Evolutionary conservation across 768 basidiomycete species (phyloP).

Genomic region (Butyriboletus loyo): DNA sequence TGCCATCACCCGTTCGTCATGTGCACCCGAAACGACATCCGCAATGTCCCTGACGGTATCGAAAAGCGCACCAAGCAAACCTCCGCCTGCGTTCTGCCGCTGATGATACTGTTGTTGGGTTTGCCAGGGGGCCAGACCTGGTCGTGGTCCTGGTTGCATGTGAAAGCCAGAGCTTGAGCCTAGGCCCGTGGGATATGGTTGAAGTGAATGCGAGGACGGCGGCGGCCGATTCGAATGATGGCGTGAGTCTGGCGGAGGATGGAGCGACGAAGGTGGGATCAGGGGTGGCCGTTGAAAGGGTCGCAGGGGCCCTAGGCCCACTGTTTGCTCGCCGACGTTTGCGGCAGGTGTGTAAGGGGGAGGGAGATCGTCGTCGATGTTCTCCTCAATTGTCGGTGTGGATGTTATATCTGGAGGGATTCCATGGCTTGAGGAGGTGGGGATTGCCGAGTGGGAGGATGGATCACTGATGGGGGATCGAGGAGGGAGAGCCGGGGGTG

Average conservation of each 20-base stretch:
- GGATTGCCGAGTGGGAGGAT: neutral
- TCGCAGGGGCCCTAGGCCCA: constrained; percentile 60
- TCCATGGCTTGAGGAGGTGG: neutral
- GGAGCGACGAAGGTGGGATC: neutral
- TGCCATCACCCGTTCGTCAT: constrained; percentile 15
- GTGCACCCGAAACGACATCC: constrained; percentile 25
- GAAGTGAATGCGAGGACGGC: neutral
- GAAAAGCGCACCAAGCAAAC: constrained; percentile 26
- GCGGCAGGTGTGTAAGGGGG: constrained; percentile 68
- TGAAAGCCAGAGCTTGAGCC: constrained; percentile 5
- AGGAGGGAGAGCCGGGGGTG: constrained; percentile 4
- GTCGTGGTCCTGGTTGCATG: constrained; percentile 14
- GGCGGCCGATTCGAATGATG: neutral
- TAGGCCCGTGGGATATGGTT: neutral
- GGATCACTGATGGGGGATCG: neutral
- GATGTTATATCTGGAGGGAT: neutral
- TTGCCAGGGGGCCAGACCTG: constrained; percentile 20
- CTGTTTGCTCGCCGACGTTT: constrained; percentile 56
- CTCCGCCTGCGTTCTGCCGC: constrained; percentile 18
- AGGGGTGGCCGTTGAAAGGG: constrained; percentile 53
- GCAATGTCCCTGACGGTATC: constrained; percentile 29
- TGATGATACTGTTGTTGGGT: constrained; percentile 16
- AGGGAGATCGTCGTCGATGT: constrained; percentile 56
- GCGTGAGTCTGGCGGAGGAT: neutral
- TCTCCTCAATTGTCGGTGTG: neutral